A percentile compares a stretch with the other conserved stretches of the same genome.
Evolutionary conservation across 257 asterid species (phyloP).

Genomic region (Plantago major): DNA sequence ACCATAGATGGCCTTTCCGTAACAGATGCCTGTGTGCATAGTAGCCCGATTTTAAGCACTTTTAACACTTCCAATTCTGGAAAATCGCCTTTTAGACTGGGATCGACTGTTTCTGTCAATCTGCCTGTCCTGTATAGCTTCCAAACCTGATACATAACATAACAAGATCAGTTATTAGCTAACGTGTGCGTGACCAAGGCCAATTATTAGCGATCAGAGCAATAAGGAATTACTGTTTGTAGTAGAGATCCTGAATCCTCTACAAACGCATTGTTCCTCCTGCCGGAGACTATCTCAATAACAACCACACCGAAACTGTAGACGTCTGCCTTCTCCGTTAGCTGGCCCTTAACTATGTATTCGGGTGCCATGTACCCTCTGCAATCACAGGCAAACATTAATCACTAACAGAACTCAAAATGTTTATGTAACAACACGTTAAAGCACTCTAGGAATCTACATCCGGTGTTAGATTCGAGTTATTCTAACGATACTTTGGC

Average conservation of each 20-base stretch:
- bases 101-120: conserved; percentile 57
- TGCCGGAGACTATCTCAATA: conserved; percentile 72
- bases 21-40: conserved; percentile 80
- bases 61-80: conserved; percentile 45
- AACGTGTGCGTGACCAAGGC: no score
- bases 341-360: conserved; percentile 84
- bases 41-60: conserved; percentile 57
- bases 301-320: conserved; percentile 83
- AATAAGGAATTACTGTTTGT: conserved; percentile 42
- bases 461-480: no score
- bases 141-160: conserved; percentile 56
- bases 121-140: conserved; percentile 43
- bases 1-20: conserved; percentile 79
- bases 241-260: conserved; percentile 71
- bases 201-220: no score
- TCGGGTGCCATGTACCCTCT: conserved; percentile 99
- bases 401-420: not conserved
- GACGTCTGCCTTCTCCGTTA: conserved; percentile 95
- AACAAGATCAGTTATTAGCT: not conserved
- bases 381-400: conserved; percentile 10
- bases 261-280: conserved; percentile 63
- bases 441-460: no score
- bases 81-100: conserved; percentile 40
- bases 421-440: not conserved
- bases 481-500: no score